Evolutionary conservation across 306 rosid genomes (phyloP), one percentile per base, ranked within the genome.

Genomic region (Senna tora): DNA sequence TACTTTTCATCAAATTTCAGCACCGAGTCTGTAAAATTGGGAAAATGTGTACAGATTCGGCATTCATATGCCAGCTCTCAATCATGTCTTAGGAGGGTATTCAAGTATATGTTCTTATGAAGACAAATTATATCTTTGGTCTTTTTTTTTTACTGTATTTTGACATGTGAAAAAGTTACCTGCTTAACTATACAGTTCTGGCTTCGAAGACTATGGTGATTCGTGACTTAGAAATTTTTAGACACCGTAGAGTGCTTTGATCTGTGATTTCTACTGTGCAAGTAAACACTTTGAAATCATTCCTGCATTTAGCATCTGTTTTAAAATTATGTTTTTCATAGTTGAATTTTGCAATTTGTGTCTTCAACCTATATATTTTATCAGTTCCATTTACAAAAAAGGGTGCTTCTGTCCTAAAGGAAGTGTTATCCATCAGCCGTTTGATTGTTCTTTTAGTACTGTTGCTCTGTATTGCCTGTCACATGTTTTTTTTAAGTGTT

Each of bases 391-490:
- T 21, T 42, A 4, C 10, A 38, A 6, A 9, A 6, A 9, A 20
- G 12, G 52, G 13, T 38, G 49, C 34, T 17, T 12, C 65, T 33
- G 15, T 33, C 45, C 3, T 1, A 19, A 11, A 19, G 28, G 33
- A 38, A 10, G 36, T 36, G 15, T 51, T 50, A 58, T 51, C 69
- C 32, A 66, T 33, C 33, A 7, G 75, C 49, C 67, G 39, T 61
- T 60, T 68, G 22, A 65, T 67, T 38, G 19, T 46, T 47, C 59
- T 39, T 77, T 19, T 64, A 47, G 38, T 47, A 25, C 21, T 54
- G 50, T 53, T 59, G 52, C 72, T 61, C 53, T 70, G 20, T 8
- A 54, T 19, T 57, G 58, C 58, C 28, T 20, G 75, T 67, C 39
- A 42, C 54, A 0, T 64, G 47, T 62, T 69, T 38, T 50, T 58